Conservation (phyloP, 2,329 filamentous ascomycete genomes). For the Penicillium palitans region DNA sequence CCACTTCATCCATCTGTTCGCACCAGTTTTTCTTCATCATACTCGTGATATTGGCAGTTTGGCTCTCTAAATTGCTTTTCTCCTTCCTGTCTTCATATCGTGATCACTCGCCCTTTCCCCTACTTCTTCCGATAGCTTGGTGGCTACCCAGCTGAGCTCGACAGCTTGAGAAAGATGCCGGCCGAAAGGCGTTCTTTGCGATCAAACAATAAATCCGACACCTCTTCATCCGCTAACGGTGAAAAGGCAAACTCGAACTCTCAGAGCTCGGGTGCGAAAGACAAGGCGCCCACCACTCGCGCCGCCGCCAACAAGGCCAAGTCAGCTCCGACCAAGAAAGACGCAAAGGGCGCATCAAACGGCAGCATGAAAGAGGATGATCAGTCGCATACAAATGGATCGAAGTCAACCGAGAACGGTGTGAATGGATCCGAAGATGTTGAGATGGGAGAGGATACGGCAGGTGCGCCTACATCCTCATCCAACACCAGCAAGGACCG, state of each 20-base stretch:
- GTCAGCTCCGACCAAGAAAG: slow-evolving; percentile 38
- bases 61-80: slow-evolving; percentile 14
- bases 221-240: slow-evolving; percentile 50
- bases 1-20: slow-evolving; percentile 25
- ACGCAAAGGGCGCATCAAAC: slow-evolving; percentile 39
- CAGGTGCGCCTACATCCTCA: slow-evolving; percentile 51
- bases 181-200: slow-evolving; percentile 49
- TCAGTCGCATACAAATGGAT: slow-evolving; percentile 66
- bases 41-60: slow-evolving; percentile 15
- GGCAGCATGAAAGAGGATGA: slow-evolving; percentile 69
- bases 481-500: slow-evolving; percentile 65
- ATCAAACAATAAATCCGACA: slow-evolving; percentile 50
- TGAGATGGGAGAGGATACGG: slow-evolving; percentile 67
- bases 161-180: slow-evolving; percentile 46
- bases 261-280: slow-evolving; percentile 46
- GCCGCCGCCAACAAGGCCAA: slow-evolving; percentile 45
- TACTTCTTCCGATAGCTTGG: slow-evolving; percentile 34
- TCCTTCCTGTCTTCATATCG: slow-evolving; percentile 17
- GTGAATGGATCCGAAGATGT: slow-evolving; percentile 66
- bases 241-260: slow-evolving; percentile 48
- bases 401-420: slow-evolving; percentile 68
- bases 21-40: slow-evolving; percentile 19
- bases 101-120: slow-evolving; percentile 23
- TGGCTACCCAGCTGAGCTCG: slow-evolving; percentile 34
- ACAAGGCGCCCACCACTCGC: slow-evolving; percentile 46